Base-by-base conservation (phyloP, 2,329 filamentous ascomycete genomes). In the Torrubiella hemipterigena region DNA sequence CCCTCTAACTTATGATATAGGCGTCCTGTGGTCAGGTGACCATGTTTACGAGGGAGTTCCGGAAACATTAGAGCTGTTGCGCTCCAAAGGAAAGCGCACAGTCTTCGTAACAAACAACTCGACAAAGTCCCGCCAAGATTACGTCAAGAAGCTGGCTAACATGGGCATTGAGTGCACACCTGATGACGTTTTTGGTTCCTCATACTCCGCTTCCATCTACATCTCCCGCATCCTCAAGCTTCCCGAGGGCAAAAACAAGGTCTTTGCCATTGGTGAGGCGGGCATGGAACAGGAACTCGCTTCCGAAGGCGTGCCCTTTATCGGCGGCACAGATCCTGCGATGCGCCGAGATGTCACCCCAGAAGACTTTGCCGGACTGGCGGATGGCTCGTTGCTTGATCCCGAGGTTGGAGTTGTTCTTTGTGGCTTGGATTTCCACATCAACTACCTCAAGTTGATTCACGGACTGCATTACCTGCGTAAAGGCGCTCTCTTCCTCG, bases 71-170 rank as follows among this genome's bases (percentile, higher is more conserved):
- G 73, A 85, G 38, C 67, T 93, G 58, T 63, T 98, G 39, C 78
- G 84, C 48, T 78, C 74, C 35, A 81, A 75, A 74, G 87, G 84
- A 51, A 98, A 98, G 58, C 80, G 80, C 52, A 71, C 91, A 20
- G 77, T 98, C 33, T 98, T 98, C 51, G 91, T 98, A 31, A 98
- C 91, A 24, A 98, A 98, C 63, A 98, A 98, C 64, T 95, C 86
- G 50, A 96, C 91, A 35, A 98, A 98, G 55, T 94, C 89, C 9
- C 81, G 91, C 34, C 65, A 72, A 30, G 86, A 95, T 53, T 98
- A 98, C 59, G 79, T 81, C 54, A 85, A 89, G 64, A 98, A 96
- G 52, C 78, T 98, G 37, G 74, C 81, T 28, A 63, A 63, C 32
- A 69, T 95, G 52, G 81, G 81, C 28, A 94, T 98, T 46, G 78